phyloP scores from a whole-genome alignment of 2,329 filamentous ascomycete genomes.

The Aspergillus neotritici region DNA sequence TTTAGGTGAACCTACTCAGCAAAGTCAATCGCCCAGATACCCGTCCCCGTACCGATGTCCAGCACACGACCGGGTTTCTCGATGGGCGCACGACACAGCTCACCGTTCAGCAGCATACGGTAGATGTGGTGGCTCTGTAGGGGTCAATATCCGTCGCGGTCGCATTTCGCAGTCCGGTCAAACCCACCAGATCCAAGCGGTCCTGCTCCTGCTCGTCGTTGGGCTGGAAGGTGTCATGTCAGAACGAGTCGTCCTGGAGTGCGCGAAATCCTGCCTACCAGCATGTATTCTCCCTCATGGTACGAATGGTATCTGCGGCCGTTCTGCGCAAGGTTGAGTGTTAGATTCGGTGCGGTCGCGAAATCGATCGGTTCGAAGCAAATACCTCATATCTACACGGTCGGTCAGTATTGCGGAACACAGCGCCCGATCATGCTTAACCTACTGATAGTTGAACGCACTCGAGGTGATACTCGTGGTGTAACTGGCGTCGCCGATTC shows the following conservation, averaged over 20 bases:
- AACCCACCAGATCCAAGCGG: constrained; percentile 29
- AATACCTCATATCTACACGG: constrained; percentile 27
- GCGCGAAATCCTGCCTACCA: constrained; percentile 16
- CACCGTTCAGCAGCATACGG: constrained; percentile 28
- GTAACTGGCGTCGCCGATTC: constrained; percentile 23
- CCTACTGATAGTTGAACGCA: constrained; percentile 28
- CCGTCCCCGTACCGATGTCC: constrained; percentile 34
- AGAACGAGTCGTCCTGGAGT: neutral
- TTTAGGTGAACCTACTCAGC: constrained; percentile 33
- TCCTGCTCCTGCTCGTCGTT: constrained; percentile 35
- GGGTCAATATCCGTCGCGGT: constrained; percentile 1
- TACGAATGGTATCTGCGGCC: constrained; percentile 30
- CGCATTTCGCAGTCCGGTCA: neutral
- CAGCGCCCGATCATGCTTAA: neutral
- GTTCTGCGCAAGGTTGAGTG: constrained; percentile 18
- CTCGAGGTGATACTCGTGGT: constrained; percentile 29
- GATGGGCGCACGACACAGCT: constrained; percentile 23
- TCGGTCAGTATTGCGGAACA: constrained; percentile 6
- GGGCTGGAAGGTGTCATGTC: constrained; percentile 13
- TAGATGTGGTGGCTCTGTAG: constrained; percentile 31
- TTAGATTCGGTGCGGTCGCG: neutral
- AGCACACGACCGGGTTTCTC: constrained; percentile 24
- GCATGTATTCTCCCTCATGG: constrained; percentile 26
- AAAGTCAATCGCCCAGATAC: constrained; percentile 35
- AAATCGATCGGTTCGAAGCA: neutral